phyloP scores from a whole-genome alignment of 1,284 basidiomycete genomes.

The Trametes versicolor region DNA sequence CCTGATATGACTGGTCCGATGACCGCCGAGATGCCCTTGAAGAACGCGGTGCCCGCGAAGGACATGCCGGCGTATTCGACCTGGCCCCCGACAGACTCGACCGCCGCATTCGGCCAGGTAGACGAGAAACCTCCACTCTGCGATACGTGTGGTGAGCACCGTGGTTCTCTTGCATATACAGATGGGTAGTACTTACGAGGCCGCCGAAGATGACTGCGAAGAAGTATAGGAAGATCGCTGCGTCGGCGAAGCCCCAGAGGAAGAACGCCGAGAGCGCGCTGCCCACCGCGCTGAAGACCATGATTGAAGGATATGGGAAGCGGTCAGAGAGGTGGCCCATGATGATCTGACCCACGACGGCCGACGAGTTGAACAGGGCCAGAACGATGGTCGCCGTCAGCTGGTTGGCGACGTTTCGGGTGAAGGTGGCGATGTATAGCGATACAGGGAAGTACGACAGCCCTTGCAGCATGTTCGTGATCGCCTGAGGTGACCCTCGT shows the following conservation, averaged over 20 bases:
- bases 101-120: slow-evolving; percentile 35
- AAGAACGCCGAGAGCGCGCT: slow-evolving; percentile 41
- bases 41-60: slow-evolving; percentile 33
- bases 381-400: slow-evolving; percentile 39
- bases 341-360: slow-evolving; percentile 39
- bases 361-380: slow-evolving; percentile 41
- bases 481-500: slow-evolving; percentile 16
- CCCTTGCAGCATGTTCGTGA: slow-evolving; percentile 38
- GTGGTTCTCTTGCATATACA: neutral
- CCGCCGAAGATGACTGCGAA: slow-evolving; percentile 43
- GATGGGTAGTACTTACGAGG: slow-evolving; percentile 30
- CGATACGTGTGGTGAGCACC: neutral
- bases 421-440: slow-evolving; percentile 42
- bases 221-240: slow-evolving; percentile 37
- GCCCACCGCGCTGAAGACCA: slow-evolving; percentile 36
- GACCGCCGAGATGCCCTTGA: slow-evolving; percentile 40
- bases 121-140: slow-evolving; percentile 41
- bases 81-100: slow-evolving; percentile 36
- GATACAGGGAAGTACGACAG: slow-evolving; percentile 43
- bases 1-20: slow-evolving; percentile 41
- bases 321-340: slow-evolving; percentile 40
- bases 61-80: slow-evolving; percentile 38
- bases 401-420: slow-evolving; percentile 34
- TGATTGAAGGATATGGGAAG: slow-evolving; percentile 40
- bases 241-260: slow-evolving; percentile 42